These are phyloP conservation scores for Verticillium albo-atrum DNA, from an alignment of 2,329 filamentous ascomycete species.

Conservation along the genomic window DNA sequence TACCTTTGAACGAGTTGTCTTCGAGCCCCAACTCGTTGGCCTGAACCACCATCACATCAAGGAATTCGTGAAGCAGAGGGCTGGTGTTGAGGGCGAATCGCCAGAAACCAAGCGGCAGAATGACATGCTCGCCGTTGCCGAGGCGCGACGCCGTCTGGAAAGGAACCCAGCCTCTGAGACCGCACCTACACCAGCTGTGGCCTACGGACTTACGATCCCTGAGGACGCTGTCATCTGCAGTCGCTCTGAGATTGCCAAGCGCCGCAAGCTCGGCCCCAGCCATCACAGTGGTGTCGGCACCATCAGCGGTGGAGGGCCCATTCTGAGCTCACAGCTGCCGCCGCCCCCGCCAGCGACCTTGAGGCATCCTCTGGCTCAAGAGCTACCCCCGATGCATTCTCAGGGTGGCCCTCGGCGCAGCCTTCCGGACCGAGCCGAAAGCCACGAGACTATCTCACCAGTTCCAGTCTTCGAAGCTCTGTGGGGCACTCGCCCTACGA, in stretches of 20 bases:
- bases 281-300: slow-evolving; percentile 30
- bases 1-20: slow-evolving; percentile 57
- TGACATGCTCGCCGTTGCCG: slow-evolving; percentile 38
- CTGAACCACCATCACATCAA: slow-evolving; percentile 55
- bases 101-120: slow-evolving; percentile 32
- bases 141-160: slow-evolving; percentile 41
- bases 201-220: slow-evolving; percentile 46
- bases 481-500: slow-evolving; percentile 49
- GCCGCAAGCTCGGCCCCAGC: slow-evolving; percentile 45
- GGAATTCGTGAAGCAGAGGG: slow-evolving; percentile 55
- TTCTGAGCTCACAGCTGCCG: slow-evolving; percentile 1
- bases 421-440: not conserved
- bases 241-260: slow-evolving; percentile 29
- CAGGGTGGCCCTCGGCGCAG: not conserved
- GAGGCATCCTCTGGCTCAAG: slow-evolving; percentile 2
- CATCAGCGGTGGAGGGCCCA: slow-evolving; percentile 22
- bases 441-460: not conserved
- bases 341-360: slow-evolving; percentile 3
- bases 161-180: slow-evolving; percentile 39
- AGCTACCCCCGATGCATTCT: not conserved
- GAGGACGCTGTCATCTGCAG: slow-evolving; percentile 26
- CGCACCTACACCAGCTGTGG: slow-evolving; percentile 37
- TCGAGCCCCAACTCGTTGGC: slow-evolving; percentile 50
- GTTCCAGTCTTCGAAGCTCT: slow-evolving; percentile 33
- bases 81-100: slow-evolving; percentile 29